Conservation (phyloP, 2,329 filamentous ascomycete genomes). For the Lomentospora prolificans region DNA sequence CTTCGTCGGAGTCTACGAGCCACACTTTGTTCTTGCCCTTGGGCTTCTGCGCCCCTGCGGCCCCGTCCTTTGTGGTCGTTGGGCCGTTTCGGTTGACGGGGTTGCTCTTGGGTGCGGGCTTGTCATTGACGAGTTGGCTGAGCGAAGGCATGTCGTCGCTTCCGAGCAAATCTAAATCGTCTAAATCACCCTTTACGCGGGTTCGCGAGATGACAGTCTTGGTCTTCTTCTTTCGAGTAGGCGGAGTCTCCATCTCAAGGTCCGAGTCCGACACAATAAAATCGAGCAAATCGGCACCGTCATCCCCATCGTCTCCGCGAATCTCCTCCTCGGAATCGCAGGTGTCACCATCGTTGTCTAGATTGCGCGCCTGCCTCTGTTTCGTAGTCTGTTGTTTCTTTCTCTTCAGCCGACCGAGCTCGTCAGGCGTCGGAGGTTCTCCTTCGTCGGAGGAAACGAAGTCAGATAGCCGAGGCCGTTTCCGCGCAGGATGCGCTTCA, state of each 20-base stretch:
- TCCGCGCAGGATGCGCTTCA: neutral
- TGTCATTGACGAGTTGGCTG: slow-evolving; percentile 4
- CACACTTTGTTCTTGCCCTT: slow-evolving; percentile 2
- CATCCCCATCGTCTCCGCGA: slow-evolving; percentile 5
- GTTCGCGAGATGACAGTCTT: neutral
- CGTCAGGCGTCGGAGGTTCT: neutral
- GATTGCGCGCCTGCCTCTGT: neutral
- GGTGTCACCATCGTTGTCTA: slow-evolving; percentile 10
- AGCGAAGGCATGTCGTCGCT: slow-evolving; percentile 6
- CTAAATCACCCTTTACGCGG: neutral
- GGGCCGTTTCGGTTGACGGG: neutral
- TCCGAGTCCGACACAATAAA: slow-evolving; percentile 7
- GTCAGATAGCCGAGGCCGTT: neutral
- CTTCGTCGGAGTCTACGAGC: slow-evolving; percentile 3
- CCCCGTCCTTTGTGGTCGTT: neutral
- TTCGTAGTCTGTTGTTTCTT: neutral
- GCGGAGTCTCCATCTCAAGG: neutral
- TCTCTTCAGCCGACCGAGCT: neutral
- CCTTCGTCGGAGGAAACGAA: neutral
- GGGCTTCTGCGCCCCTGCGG: neutral
- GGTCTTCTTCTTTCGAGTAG: neutral
- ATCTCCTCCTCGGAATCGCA: slow-evolving; percentile 10
- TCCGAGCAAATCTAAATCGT: neutral
- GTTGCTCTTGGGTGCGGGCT: neutral
- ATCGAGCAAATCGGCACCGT: slow-evolving; percentile 11